Base-by-base conservation (phyloP, 768 basidiomycete species). In the Tulasnella sp. region DNA sequence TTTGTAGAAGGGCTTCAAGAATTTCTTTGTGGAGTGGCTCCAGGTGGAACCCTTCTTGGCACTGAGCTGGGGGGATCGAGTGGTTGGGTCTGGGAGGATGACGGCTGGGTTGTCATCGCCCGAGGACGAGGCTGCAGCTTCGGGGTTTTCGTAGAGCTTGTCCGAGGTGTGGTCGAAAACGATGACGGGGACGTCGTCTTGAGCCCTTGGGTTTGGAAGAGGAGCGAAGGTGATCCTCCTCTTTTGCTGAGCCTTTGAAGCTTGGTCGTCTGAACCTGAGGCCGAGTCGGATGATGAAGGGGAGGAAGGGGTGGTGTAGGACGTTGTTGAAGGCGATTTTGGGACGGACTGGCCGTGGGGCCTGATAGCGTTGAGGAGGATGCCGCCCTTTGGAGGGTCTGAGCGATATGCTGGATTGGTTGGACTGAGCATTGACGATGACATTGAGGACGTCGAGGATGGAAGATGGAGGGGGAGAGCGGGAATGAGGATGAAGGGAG, bases 181-280 rank as follows among this genome's bases (percentile, higher is more conserved):
- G 81, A 86, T 81, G 80, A 73, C 52, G 71, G 78, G 78, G 71
- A 72, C 42, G 56, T 46, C 44, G 71, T 88, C 86, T 75, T 89
- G 38, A 68, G 42, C 71, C 34, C 90, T 87, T 1, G 93, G 93
- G 82, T 93, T 92, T 0, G 95, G 95, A 24, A 96, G 89, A 1
- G 95, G 95, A 0, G 95, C 95, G 81, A 96, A 96, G 80, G 93
- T 90, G 80, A 96, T 95, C 76, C 83, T 84, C 78, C 81, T 81
- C 72, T 48, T 46, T 52, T 80, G 42, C 56, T 76, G 48, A 21
- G n/a, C 1, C 9, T 48, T 56, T 3, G 56, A 48, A 31, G 74
- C 79, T 40, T 19, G 79, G 40, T 75, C 72, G 52, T 81, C 44
- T 16, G 74, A 71, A 24, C 80, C 42, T 24, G 77, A 80, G 8